Conservation (phyloP, 208 protist species). For the Perkinsela sp. region DNA sequence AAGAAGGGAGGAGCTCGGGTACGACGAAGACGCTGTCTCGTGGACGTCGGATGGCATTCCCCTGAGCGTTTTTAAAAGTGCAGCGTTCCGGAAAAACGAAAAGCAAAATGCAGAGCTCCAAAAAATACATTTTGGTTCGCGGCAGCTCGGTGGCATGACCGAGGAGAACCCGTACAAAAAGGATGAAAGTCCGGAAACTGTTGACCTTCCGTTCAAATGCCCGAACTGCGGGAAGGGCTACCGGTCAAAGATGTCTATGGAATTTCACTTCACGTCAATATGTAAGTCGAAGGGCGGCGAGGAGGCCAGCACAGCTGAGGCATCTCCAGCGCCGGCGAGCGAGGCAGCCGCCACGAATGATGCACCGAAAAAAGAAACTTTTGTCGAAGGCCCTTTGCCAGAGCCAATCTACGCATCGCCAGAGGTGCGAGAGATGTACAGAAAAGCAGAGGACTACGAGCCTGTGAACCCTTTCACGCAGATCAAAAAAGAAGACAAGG, state of each 20-base stretch:
- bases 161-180: background rate
- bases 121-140: background rate
- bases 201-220: background rate
- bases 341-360: no score
- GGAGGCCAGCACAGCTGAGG: no score
- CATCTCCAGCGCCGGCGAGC: no score
- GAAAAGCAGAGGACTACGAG: background rate
- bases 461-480: background rate
- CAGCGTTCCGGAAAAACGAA: background rate
- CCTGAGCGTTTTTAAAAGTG: background rate
- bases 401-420: background rate
- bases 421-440: background rate
- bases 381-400: background rate
- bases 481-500: background rate
- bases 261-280: background rate
- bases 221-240: background rate
- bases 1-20: background rate
- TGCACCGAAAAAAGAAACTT: no score
- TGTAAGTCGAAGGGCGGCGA: background rate
- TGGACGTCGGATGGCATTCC: background rate
- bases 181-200: background rate
- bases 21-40: background rate
- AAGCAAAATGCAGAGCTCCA: background rate
- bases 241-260: background rate
- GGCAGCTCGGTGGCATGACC: background rate